Evolutionary conservation across 2,329 filamentous ascomycete species (phyloP), one percentile per base, ranked within the genome.

Genomic region (Fusarium sp.): DNA sequence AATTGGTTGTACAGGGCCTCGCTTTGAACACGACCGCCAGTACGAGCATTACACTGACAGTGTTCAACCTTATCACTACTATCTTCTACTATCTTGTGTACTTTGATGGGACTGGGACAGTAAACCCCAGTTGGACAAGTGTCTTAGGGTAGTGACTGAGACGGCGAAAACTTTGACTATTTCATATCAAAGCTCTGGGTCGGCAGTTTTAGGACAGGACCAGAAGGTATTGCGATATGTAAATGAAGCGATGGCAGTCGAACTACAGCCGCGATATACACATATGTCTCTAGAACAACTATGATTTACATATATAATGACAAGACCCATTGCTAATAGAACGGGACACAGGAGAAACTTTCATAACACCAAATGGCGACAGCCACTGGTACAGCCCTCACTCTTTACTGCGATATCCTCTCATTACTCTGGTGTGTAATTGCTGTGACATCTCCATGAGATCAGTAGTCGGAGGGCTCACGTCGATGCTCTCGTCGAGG

Each of bases 31-130:
- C 68, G 28, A 35, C n/a, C 5, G 9, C 54, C 14, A 47, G 32
- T 22, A 1, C 26, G 1, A 47, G 22, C 6, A 61, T 70, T 14
- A n/a, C 41, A 5, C 13, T 70, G 1, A 50, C 54, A 3, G 15
- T 66, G 7, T 70, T 70, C 4, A 70, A 61, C 14, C 28, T 70
- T 2, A 53, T 66, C 20, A 70, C 68, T 0, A 61, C 61, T 1
- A 22, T 56, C 2, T 35, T 65, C 5, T 70, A 70, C 35, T 70
- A 70, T 17, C 53, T 70, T 0, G 32, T 70, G 2, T 70, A 41
- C 15, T 70, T 70, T 39, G 61, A 70, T 39, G 60, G 61, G 3
- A 70, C 32, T 6, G 66, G 54, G 6, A 70, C 68, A 0, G 12
- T 8, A 3, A 70, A 70, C 1, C 54, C 61, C 1, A 44, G 24